Base-by-base conservation (phyloP, 2,329 filamentous ascomycete genomes). In the Colletotrichum ledebouriae region DNA sequence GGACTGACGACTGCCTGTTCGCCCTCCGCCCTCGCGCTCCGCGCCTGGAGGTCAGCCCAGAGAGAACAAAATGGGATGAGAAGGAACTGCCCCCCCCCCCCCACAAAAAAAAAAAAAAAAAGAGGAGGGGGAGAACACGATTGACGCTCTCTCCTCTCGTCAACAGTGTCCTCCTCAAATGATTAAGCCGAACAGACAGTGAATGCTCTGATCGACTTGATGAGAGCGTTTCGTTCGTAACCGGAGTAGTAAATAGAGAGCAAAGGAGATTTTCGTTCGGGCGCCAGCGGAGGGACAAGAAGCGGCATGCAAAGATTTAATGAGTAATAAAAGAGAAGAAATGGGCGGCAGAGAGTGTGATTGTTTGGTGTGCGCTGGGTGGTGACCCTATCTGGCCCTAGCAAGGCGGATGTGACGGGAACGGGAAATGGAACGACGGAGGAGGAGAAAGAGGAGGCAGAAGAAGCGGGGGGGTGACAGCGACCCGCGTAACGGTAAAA, bases 261-360 rank as follows among this genome's bases (percentile, higher is more conserved):
- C 52, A 33, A 47, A 52, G 44, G 29, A 29, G 25, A 52, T 29
- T 37, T n/a, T 62, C 52, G 67, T 50, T 29, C 33, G 37, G 67
- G 57, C 50, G 56, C 55, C 50, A 67, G 67, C 62, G 67, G 63
- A 67, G 67, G 62, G 63, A 67, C 62, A 44, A 62, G 67, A 67
- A 44, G 46, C 63, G 56, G 63, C 63, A 69, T 67, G 63, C 67
- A 63, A 59, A 70, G 67, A 59, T 67, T 58, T 67, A 59, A 67
- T 70, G 58, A 67, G 63, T 67, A 70, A 67, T 70, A 62, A 67
- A 37, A 63, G 63, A 67, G 57, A 67, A 67, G 63, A 67, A 63
- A 62, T 67, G 58, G 67, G 67, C 50, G 53, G 63, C 49, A 39
- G 39, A 67, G 63, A 41, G 39, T 62, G 67, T 58, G 62, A 50